These are phyloP conservation scores for Eleusine indica DNA, from an alignment of 176 grass and related monocot species.

Conservation along the genomic window DNA sequence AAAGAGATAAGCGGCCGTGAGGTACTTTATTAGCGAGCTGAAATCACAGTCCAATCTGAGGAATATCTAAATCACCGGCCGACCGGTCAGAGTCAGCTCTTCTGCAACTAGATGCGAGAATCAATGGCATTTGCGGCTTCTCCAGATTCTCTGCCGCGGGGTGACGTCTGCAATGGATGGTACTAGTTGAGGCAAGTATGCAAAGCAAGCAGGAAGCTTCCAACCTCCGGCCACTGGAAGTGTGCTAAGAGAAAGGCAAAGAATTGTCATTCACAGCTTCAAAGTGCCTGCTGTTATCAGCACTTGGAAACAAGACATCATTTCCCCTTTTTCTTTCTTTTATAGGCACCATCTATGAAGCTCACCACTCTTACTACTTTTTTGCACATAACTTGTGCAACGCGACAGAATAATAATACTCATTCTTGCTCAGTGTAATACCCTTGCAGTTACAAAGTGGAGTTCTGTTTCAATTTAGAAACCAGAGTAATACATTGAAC, in stretches of 20 bases:
- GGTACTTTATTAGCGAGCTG: not conserved
- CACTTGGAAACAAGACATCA: not conserved
- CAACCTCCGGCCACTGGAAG: not conserved
- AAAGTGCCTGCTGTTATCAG: slow-evolving; percentile 6
- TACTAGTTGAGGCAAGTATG: too few species aligned
- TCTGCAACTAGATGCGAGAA: not conserved
- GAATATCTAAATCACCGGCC: slow-evolving; percentile 13
- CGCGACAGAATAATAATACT: not conserved
- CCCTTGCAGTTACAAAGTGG: not conserved
- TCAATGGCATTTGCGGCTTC: not conserved
- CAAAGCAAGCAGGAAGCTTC: not conserved
- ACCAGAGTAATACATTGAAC: not conserved
- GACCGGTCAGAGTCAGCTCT: slow-evolving; percentile 11
- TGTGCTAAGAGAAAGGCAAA: slow-evolving; percentile 2
- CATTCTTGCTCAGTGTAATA: not conserved
- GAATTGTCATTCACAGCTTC: slow-evolving; percentile 24
- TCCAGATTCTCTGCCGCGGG: not conserved
- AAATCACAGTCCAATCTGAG: slow-evolving; percentile 9
- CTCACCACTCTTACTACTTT: not conserved
- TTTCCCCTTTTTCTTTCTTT: slow-evolving; percentile 7
- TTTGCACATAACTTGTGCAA: not conserved
- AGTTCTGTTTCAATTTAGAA: not conserved
- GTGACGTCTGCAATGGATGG: not conserved
- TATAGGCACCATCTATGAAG: not conserved
- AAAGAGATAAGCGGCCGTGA: not conserved